Evolutionary conservation across 208 protist species (phyloP).

Genomic region (Leishmania amazonensis): DNA sequence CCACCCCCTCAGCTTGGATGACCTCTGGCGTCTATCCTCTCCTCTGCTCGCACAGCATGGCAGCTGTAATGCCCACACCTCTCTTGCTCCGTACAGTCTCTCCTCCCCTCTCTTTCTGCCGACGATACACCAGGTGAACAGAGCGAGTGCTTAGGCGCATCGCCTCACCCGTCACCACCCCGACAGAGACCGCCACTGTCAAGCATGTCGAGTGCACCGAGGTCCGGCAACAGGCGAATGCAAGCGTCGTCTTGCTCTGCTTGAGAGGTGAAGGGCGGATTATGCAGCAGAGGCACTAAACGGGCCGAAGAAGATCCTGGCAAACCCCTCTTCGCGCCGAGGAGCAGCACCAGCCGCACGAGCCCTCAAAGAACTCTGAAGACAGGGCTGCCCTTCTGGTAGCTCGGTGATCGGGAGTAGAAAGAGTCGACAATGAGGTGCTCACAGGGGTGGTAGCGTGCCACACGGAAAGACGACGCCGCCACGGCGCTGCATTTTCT

Average conservation of each 20-base stretch:
- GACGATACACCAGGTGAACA: not conserved
- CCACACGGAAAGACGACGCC: not conserved
- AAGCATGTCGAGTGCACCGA: not conserved
- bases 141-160: not conserved
- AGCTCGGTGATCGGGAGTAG: not conserved
- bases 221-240: not conserved
- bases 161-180: not conserved
- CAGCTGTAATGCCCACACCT: not conserved
- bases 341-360: not conserved
- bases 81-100: not conserved
- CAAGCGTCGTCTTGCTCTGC: not conserved
- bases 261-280: not conserved
- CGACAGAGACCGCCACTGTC: not conserved
- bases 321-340: not conserved
- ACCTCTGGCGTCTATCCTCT: not conserved
- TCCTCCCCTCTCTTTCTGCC: not conserved
- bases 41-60: not conserved
- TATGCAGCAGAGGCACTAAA: not conserved
- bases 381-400: not conserved
- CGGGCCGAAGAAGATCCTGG: not conserved
- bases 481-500: not conserved
- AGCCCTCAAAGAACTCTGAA: not conserved
- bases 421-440: not conserved
- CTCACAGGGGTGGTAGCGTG: not conserved
- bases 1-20: not conserved